These are phyloP conservation scores for Ceratobasidium theobromae DNA, from an alignment of 1,284 basidiomycete species.

Conservation along the genomic window DNA sequence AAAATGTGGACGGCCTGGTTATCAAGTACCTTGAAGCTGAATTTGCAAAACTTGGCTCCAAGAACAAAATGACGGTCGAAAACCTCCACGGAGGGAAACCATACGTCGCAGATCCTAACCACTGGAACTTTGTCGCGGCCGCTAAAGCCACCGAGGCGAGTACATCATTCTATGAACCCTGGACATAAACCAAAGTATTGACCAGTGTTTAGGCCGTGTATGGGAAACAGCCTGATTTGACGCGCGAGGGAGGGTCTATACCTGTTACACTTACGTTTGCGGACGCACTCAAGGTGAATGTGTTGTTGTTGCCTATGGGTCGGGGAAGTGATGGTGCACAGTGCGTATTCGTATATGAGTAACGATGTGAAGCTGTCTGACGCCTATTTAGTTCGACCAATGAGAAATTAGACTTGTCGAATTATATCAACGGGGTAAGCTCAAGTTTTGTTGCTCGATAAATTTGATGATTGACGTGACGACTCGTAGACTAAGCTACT, in stretches of 20 bases:
- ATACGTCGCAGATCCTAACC: conserved; percentile 68
- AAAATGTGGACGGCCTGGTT: conserved; percentile 71
- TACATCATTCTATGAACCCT: neutral
- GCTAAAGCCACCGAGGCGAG: conserved; percentile 74
- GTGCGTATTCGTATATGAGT: conserved; percentile 48
- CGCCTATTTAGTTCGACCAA: conserved; percentile 72
- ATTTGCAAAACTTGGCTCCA: conserved; percentile 80
- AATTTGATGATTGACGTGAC: neutral
- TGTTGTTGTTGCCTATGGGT: conserved; percentile 89
- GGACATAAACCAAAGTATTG: neutral
- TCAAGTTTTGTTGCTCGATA: neutral
- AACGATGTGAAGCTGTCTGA: conserved; percentile 9
- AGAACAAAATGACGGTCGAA: conserved; percentile 74
- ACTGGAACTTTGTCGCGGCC: conserved; percentile 96
- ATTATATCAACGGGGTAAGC: conserved; percentile 88
- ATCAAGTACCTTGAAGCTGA: conserved; percentile 70
- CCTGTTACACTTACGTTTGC: conserved; percentile 96
- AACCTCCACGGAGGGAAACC: conserved; percentile 81
- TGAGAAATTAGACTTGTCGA: conserved; percentile 92
- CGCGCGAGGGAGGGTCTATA: conserved; percentile 94
- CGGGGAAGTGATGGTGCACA: conserved; percentile 92
- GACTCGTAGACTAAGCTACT: conserved; percentile 67
- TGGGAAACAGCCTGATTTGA: conserved; percentile 81
- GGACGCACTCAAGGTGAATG: conserved; percentile 74
- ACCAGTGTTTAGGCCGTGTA: conserved; percentile 63